These are phyloP conservation scores for Solanum acaule DNA, from an alignment of 257 asterid genomes.

Conservation along the genomic window DNA sequence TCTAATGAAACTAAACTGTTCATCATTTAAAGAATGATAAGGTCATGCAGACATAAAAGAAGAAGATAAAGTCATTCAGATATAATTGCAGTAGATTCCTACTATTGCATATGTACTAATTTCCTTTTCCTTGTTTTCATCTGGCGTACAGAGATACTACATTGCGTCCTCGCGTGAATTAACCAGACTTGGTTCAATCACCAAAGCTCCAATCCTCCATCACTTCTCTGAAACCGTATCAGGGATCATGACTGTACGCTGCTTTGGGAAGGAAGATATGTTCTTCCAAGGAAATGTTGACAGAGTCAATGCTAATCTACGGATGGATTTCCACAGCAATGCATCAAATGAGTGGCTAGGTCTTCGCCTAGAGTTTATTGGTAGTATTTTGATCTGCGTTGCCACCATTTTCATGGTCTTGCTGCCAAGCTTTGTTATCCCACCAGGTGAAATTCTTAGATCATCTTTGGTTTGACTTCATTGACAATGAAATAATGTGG, in stretches of 20 bases:
- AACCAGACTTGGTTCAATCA: slow-evolving; percentile 55
- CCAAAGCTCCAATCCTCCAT: slow-evolving; percentile 69
- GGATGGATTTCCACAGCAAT: slow-evolving; percentile 58
- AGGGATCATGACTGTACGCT: slow-evolving; percentile 63
- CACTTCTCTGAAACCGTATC: slow-evolving; percentile 65
- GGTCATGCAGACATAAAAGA: neutral
- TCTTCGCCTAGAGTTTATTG: slow-evolving; percentile 65
- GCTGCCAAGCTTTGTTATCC: slow-evolving; percentile 43
- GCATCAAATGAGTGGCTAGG: slow-evolving; percentile 77
- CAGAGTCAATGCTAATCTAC: slow-evolving; percentile 41
- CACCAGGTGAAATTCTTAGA: slow-evolving; percentile 37
- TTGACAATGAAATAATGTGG: neutral
- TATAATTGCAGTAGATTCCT: neutral
- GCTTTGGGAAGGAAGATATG: slow-evolving; percentile 40
- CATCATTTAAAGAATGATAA: neutral
- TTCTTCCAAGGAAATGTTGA: slow-evolving; percentile 41
- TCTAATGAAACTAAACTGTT: neutral
- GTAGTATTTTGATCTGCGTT: slow-evolving; percentile 43
- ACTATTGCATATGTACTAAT: neutral
- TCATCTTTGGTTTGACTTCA: neutral
- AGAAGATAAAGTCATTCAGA: neutral
- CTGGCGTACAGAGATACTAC: slow-evolving; percentile 39
- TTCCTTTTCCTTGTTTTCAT: neutral
- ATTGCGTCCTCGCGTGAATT: slow-evolving; percentile 64
- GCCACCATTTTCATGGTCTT: slow-evolving; percentile 39